Evolutionary conservation across 305 asterid genomes (phyloP).

Genomic region (Fraxinus xanthoxyloides): DNA sequence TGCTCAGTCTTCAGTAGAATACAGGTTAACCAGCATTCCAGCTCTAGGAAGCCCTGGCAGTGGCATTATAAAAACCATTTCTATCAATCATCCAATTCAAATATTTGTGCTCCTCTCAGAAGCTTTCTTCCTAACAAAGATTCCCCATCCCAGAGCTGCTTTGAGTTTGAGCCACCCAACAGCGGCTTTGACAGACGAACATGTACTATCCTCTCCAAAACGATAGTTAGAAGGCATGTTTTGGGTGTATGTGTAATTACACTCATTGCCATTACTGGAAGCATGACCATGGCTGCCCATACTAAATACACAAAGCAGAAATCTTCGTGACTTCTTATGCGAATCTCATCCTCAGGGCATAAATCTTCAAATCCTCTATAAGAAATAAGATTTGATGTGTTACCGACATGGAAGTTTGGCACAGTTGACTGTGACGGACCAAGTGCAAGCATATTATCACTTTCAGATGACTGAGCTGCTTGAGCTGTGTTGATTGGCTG

Average conservation of each 20-base stretch:
- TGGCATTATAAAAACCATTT: background rate
- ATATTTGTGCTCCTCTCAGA: slow-evolving; percentile 89
- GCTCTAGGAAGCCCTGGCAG: background rate
- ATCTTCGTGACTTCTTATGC: slow-evolving; percentile 81
- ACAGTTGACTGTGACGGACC: slow-evolving; percentile 58
- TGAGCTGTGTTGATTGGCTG: slow-evolving; percentile 44
- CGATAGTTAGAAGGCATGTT: slow-evolving; percentile 44
- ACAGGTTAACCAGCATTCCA: background rate
- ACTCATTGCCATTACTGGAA: slow-evolving; percentile 45
- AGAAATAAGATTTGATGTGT: slow-evolving; percentile 45
- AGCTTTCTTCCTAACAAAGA: slow-evolving; percentile 87
- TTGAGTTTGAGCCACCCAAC: slow-evolving; percentile 97
- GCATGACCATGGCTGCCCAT: slow-evolving; percentile 62
- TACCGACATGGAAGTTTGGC: slow-evolving; percentile 46
- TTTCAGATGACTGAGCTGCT: slow-evolving; percentile 49
- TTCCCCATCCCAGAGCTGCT: slow-evolving; percentile 98
- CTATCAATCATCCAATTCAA: slow-evolving; percentile 73
- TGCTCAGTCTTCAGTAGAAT: background rate
- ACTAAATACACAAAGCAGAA: slow-evolving; percentile 66
- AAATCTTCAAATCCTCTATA: slow-evolving; percentile 57
- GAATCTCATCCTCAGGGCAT: slow-evolving; percentile 73
- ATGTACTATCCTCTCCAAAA: slow-evolving; percentile 54
- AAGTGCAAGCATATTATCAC: slow-evolving; percentile 56
- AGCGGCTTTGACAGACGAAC: slow-evolving; percentile 89
- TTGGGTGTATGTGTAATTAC: slow-evolving; percentile 52